These are phyloP conservation scores for Corniculantispora saksenae DNA, from an alignment of 2,329 filamentous ascomycete species.

Conservation along the genomic window DNA sequence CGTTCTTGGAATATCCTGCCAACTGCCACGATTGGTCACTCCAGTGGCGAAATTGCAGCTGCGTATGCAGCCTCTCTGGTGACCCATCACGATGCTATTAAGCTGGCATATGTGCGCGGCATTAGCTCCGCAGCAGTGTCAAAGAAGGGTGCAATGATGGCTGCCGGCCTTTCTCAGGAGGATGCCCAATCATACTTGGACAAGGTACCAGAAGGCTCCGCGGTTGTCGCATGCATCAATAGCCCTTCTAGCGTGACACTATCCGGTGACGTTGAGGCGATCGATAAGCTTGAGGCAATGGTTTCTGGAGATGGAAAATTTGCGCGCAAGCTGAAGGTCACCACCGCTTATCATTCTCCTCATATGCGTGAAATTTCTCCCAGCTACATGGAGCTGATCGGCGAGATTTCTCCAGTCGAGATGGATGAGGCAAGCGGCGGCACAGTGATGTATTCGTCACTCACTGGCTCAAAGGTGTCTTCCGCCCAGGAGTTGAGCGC, in stretches of 20 bases:
- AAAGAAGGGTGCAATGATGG: conserved; percentile 28
- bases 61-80: conserved; percentile 27
- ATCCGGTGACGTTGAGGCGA: conserved; percentile 32
- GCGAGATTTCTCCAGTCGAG: conserved; percentile 2
- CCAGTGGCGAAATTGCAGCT: conserved; percentile 38
- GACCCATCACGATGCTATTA: conserved; percentile 26
- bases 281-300: conserved; percentile 17
- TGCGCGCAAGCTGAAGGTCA: conserved; percentile 32
- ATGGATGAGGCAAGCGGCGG: not conserved
- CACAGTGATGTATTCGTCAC: not conserved
- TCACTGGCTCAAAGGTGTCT: not conserved
- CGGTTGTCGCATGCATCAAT: conserved; percentile 35
- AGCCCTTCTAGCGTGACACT: conserved; percentile 34
- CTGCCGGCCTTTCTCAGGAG: conserved; percentile 24
- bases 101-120: conserved; percentile 27
- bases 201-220: not conserved
- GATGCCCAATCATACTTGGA: conserved; percentile 1
- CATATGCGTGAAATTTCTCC: conserved; percentile 30
- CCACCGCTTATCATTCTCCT: conserved; percentile 29
- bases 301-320: conserved; percentile 22
- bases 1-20: conserved; percentile 28
- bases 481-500: not conserved
- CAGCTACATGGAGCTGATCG: conserved; percentile 25
- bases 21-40: conserved; percentile 33
- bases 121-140: not conserved